Conservation (phyloP, 2,329 filamentous ascomycete species). For the Curvularia sp. region DNA sequence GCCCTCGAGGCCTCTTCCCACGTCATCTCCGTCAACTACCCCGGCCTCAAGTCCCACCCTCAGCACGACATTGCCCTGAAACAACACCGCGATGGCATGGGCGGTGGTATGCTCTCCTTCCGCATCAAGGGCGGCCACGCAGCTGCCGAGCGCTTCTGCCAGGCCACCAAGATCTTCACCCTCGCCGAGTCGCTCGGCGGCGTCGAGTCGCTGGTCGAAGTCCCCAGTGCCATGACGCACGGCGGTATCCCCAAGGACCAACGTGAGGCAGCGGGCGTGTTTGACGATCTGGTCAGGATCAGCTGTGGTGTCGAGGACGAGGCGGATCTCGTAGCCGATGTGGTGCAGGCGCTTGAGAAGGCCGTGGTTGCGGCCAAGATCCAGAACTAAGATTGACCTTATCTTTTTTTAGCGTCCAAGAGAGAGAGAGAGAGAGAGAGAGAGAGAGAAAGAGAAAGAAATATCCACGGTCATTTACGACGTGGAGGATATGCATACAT, state of each 20-base stretch:
- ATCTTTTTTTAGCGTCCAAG: too few species aligned
- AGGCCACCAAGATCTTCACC: slow-evolving; percentile 86
- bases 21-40: slow-evolving; percentile 93
- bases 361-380: slow-evolving; percentile 65
- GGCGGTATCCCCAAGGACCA: slow-evolving; percentile 90
- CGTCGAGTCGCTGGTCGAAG: slow-evolving; percentile 88
- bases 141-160: slow-evolving; percentile 92
- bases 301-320: slow-evolving; percentile 95
- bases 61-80: slow-evolving; percentile 83
- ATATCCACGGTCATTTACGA: too few species aligned
- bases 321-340: slow-evolving; percentile 81
- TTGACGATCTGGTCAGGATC: slow-evolving; percentile 89
- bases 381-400: slow-evolving; percentile 12
- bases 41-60: slow-evolving; percentile 84
- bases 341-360: slow-evolving; percentile 80
- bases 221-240: slow-evolving; percentile 96
- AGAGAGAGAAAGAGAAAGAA: too few species aligned
- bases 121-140: slow-evolving; percentile 84
- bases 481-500: too few species aligned
- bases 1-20: slow-evolving; percentile 80
- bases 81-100: slow-evolving; percentile 93
- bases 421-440: too few species aligned
- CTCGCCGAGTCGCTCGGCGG: slow-evolving; percentile 92
- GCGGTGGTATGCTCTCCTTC: slow-evolving; percentile 97
- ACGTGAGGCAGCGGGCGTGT: slow-evolving; percentile 91